Percentiles rank a stretch among this genome's conserved stretches.
Conservation (phyloP, 108 stramenopile species). For the Skeletonema potamos region DNA sequence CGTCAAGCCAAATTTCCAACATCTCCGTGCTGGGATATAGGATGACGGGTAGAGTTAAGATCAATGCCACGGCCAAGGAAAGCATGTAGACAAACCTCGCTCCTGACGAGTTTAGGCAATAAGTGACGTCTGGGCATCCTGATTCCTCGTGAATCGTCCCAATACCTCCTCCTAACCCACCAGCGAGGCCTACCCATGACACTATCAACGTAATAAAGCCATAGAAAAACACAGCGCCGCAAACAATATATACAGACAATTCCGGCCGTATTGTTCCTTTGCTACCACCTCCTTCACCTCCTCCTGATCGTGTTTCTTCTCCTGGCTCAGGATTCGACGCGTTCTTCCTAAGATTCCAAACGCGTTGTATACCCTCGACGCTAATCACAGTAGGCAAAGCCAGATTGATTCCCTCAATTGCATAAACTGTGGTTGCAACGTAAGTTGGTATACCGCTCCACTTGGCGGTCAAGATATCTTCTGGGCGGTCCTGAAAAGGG, state of each 20-base stretch:
- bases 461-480: conserved; percentile 37
- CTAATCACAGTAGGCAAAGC: conserved; percentile 46
- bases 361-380: conserved; percentile 33
- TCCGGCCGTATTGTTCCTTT: conserved; percentile 1
- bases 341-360: not conserved
- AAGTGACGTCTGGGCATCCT: conserved; percentile 45
- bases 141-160: conserved; percentile 44
- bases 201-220: conserved; percentile 37
- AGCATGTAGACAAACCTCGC: conserved; percentile 46
- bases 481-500: conserved; percentile 31
- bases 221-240: conserved; percentile 41
- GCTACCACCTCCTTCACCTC: not conserved
- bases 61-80: conserved; percentile 40
- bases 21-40: conserved; percentile 51
- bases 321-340: not conserved
- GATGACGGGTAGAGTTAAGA: conserved; percentile 51
- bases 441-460: conserved; percentile 48
- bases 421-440: conserved; percentile 47
- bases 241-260: conserved; percentile 35
- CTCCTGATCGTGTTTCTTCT: not conserved
- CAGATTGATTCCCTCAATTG: conserved; percentile 50
- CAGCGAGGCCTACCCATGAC: conserved; percentile 46
- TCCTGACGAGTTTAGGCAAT: conserved; percentile 31
- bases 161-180: conserved; percentile 45
- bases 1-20: conserved; percentile 48